Evolutionary conservation across 2,329 filamentous ascomycete genomes (phyloP).

Genomic region (Fusarium tricinctum): DNA sequence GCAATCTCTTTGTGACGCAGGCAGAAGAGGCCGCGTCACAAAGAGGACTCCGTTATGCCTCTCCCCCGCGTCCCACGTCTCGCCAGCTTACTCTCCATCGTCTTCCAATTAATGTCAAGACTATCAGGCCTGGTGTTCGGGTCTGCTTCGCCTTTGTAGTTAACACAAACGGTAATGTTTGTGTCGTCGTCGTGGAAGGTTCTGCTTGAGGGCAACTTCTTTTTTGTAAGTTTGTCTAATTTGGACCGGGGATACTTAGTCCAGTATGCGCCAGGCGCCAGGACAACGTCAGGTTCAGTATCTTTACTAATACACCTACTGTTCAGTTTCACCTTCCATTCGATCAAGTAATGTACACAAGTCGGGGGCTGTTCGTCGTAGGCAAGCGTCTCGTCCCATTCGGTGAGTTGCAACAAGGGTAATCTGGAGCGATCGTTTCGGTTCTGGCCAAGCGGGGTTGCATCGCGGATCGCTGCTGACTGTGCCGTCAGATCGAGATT

Average conservation of each 20-base stretch:
- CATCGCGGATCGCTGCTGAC: not conserved
- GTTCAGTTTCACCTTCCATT: not conserved
- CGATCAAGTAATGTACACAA: not conserved
- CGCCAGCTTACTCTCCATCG: conserved; percentile 3
- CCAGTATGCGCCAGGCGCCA: not conserved
- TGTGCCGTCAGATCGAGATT: not conserved
- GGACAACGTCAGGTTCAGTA: not conserved
- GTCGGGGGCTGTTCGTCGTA: not conserved
- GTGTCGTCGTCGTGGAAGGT: not conserved
- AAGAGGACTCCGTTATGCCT: too few relatives aligned
- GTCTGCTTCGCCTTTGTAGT: not conserved
- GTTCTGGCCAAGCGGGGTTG: not conserved
- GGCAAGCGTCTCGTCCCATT: not conserved
- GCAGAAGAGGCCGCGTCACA: too few relatives aligned
- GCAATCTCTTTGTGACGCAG: too few relatives aligned
- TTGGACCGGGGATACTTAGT: not conserved
- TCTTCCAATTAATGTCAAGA: not conserved
- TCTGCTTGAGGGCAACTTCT: not conserved
- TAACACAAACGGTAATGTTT: not conserved
- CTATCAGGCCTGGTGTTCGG: not conserved
- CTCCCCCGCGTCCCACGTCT: too few relatives aligned
- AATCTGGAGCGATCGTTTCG: not conserved
- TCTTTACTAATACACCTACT: conserved; percentile 5
- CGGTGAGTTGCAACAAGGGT: conserved; percentile 1
- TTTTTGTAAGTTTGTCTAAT: not conserved